Evolutionary conservation across 768 basidiomycete genomes (phyloP).

Genomic region (Phaeotremella fagi): DNA sequence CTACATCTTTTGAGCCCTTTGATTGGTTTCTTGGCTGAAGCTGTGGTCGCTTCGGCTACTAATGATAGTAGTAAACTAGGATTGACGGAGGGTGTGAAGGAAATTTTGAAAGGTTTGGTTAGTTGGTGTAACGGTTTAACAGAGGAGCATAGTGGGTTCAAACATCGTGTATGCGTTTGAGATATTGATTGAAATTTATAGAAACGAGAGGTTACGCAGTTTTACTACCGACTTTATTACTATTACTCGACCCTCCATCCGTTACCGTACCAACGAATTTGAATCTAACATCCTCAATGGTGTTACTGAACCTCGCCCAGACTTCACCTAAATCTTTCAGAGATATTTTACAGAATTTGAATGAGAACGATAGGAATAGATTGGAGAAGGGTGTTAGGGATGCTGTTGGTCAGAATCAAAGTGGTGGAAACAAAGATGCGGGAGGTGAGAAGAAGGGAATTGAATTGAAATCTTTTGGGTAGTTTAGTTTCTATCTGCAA

Average conservation of each 20-base stretch:
- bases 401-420: slow-evolving; percentile 52
- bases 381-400: slow-evolving; percentile 75
- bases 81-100: slow-evolving; percentile 63
- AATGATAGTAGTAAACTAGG: slow-evolving; percentile 51
- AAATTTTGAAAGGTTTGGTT: slow-evolving; percentile 76
- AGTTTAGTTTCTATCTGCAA: too few species aligned
- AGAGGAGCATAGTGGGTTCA: slow-evolving; percentile 62
- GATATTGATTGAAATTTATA: slow-evolving; percentile 37
- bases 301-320: slow-evolving; percentile 69
- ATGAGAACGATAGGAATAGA: slow-evolving; percentile 56
- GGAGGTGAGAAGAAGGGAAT: slow-evolving; percentile 33
- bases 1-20: slow-evolving; percentile 71
- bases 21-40: slow-evolving; percentile 70
- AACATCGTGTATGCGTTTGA: slow-evolving; percentile 6
- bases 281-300: slow-evolving; percentile 52
- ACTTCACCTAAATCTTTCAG: slow-evolving; percentile 72
- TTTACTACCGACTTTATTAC: slow-evolving; percentile 67
- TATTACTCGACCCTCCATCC: slow-evolving; percentile 60
- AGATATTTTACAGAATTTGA: slow-evolving; percentile 69
- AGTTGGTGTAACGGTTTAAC: slow-evolving; percentile 58
- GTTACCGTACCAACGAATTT: neutral
- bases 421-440: neutral
- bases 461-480: slow-evolving; percentile 40
- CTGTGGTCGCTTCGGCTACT: slow-evolving; percentile 60
- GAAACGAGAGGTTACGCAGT: slow-evolving; percentile 66